phyloP scores from a whole-genome alignment of 106 monocot species.

The Ottelia alismoides region DNA sequence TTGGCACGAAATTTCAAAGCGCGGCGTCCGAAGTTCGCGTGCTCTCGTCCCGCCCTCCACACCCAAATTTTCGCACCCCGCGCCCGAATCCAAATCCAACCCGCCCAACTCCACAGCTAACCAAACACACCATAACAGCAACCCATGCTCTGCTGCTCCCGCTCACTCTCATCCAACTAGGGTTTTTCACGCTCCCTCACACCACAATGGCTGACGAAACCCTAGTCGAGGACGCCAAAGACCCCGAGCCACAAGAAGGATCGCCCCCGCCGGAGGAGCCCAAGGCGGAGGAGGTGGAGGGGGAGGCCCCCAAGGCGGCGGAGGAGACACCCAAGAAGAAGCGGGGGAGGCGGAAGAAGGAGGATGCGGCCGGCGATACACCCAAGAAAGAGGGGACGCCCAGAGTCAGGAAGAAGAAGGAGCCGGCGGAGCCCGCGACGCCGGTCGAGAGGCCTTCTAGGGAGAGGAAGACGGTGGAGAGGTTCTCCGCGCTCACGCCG shows the following conservation, averaged over 20 bases:
- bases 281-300: constrained; percentile 1
- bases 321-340: constrained; percentile 2
- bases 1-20: too few species aligned
- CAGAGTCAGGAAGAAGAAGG: neutral
- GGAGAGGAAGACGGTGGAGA: constrained; percentile 74
- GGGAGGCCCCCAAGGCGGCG: too few species aligned
- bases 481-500: constrained; percentile 33
- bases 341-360: constrained; percentile 6
- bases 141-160: too few species aligned
- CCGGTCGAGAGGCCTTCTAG: constrained; percentile 48
- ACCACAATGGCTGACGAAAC: too few species aligned
- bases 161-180: too few species aligned
- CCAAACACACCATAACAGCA: too few species aligned
- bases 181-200: too few species aligned
- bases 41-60: too few species aligned
- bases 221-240: neutral
- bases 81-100: too few species aligned
- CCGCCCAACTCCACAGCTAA: too few species aligned
- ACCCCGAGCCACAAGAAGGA: neutral
- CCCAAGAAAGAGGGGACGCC: constrained; percentile 18
- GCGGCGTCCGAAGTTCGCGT: too few species aligned
- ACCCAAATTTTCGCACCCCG: too few species aligned
- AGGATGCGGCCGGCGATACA: constrained; percentile 5
- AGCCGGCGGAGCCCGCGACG: neutral
- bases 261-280: constrained; percentile 5